A percentile compares a stretch with the other conserved stretches of the same genome.
phyloP scores from a whole-genome alignment of 441 rosid genomes.

The Iberis amara region DNA sequence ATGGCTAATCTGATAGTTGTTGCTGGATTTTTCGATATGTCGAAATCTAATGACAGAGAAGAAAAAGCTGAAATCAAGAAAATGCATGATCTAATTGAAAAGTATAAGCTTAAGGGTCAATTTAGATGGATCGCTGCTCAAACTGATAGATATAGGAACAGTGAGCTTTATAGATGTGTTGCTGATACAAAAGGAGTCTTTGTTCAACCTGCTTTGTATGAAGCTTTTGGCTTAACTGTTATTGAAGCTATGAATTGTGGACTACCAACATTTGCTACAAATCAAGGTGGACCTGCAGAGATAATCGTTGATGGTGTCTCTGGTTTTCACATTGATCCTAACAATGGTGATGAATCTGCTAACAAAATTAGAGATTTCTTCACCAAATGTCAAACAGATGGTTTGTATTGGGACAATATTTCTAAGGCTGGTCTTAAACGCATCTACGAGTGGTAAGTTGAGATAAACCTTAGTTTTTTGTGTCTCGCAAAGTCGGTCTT shows the following conservation, averaged over 20 bases:
- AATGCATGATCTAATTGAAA: conserved; percentile 69
- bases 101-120: conserved; percentile 72
- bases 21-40: conserved; percentile 78
- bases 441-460: conserved; percentile 63
- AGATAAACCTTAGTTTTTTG: too few relatives aligned
- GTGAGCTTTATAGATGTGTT: conserved; percentile 83
- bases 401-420: conserved; percentile 52
- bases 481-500: too few relatives aligned
- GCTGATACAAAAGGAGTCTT: conserved; percentile 90
- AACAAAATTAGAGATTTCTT: conserved; percentile 71
- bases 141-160: conserved; percentile 69
- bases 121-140: conserved; percentile 95
- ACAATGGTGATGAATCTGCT: conserved; percentile 70
- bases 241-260: conserved; percentile 97
- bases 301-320: conserved; percentile 81
- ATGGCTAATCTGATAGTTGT: conserved; percentile 81
- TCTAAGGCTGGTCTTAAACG: conserved; percentile 65
- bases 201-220: conserved; percentile 89
- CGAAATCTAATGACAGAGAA: conserved; percentile 77
- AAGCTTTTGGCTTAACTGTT: conserved; percentile 89
- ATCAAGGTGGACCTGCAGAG: conserved; percentile 94
- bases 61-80: conserved; percentile 77
- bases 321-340: conserved; percentile 84
- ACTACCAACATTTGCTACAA: conserved; percentile 82
- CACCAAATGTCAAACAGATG: conserved; percentile 52